Percentiles rank a stretch among this genome's conserved stretches.
These are phyloP conservation scores for Mycena alexandri DNA, from an alignment of 768 basidiomycete species.

Conservation along the genomic window DNA sequence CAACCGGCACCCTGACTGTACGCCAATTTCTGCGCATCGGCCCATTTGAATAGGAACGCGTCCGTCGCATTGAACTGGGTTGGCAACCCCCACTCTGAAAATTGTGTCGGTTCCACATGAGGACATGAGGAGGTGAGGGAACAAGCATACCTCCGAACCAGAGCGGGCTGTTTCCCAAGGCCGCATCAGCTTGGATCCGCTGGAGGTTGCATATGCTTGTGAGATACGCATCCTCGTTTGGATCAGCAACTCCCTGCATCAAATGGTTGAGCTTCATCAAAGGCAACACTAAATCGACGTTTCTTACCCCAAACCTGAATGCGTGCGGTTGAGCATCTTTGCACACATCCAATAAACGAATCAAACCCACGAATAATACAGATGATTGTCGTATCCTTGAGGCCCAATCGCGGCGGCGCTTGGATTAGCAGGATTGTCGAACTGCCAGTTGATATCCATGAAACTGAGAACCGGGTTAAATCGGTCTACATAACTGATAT, in stretches of 20 bases:
- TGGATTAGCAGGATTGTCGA: constrained; percentile 77
- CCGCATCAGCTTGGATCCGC: constrained; percentile 63
- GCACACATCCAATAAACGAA: not conserved
- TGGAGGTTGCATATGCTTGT: constrained; percentile 76
- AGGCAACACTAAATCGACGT: not conserved
- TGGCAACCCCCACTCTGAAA: constrained; percentile 66
- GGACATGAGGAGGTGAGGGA: not conserved
- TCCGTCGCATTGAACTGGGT: constrained; percentile 69
- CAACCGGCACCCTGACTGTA: constrained; percentile 67
- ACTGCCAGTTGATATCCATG: constrained; percentile 87
- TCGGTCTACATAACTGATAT: not conserved
- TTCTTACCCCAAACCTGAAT: constrained; percentile 70
- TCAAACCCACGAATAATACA: constrained; percentile 76
- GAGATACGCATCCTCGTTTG: constrained; percentile 75
- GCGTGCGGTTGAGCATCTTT: no score
- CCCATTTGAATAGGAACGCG: constrained; percentile 67
- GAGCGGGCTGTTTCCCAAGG: constrained; percentile 59
- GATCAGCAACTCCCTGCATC: constrained; percentile 74
- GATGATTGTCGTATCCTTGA: constrained; percentile 81
- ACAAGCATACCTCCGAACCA: constrained; percentile 58
- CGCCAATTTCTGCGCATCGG: constrained; percentile 71
- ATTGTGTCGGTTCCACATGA: not conserved
- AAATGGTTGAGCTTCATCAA: constrained; percentile 15
- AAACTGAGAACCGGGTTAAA: constrained; percentile 61
- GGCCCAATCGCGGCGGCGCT: constrained; percentile 76